Conservation (phyloP, 2,329 filamentous ascomycete species). For the Coniochaeta sp. region DNA sequence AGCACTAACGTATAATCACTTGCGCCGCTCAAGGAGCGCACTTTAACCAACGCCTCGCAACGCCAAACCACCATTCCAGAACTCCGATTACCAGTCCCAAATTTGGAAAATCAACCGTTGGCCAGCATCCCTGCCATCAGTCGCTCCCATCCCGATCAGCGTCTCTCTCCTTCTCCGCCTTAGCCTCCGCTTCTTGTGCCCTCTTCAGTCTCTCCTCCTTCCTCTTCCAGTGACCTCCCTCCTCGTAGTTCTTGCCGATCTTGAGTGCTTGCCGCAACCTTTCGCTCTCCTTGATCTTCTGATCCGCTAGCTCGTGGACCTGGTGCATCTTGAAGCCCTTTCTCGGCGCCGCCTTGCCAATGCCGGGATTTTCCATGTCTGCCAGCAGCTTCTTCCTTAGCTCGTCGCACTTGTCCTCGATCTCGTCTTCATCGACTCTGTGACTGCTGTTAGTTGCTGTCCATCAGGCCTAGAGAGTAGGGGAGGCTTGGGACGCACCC, state of each 20-base stretch:
- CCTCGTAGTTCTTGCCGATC: slow-evolving; percentile 78
- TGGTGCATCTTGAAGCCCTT: slow-evolving; percentile 79
- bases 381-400: slow-evolving; percentile 56
- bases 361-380: slow-evolving; percentile 40
- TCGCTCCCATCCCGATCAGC: neutral
- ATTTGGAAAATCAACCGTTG: neutral
- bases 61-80: neutral
- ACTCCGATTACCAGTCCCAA: neutral
- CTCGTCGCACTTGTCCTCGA: slow-evolving; percentile 66
- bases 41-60: neutral
- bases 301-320: slow-evolving; percentile 91
- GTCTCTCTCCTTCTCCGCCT: neutral
- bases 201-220: slow-evolving; percentile 63
- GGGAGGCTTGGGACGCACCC: slow-evolving; percentile 43
- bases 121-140: neutral
- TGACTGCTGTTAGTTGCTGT: slow-evolving; percentile 6
- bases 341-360: slow-evolving; percentile 26
- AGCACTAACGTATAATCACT: neutral
- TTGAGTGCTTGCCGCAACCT: slow-evolving; percentile 77
- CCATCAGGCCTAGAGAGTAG: neutral
- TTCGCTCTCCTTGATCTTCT: slow-evolving; percentile 94
- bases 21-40: neutral
- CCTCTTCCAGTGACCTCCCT: slow-evolving; percentile 77
- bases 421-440: slow-evolving; percentile 81
- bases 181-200: slow-evolving; percentile 31